Percentiles rank a stretch among this genome's conserved stretches.
These are phyloP conservation scores for Hemileccinum rubropunctum DNA, from an alignment of 768 basidiomycete genomes.

Conservation along the genomic window DNA sequence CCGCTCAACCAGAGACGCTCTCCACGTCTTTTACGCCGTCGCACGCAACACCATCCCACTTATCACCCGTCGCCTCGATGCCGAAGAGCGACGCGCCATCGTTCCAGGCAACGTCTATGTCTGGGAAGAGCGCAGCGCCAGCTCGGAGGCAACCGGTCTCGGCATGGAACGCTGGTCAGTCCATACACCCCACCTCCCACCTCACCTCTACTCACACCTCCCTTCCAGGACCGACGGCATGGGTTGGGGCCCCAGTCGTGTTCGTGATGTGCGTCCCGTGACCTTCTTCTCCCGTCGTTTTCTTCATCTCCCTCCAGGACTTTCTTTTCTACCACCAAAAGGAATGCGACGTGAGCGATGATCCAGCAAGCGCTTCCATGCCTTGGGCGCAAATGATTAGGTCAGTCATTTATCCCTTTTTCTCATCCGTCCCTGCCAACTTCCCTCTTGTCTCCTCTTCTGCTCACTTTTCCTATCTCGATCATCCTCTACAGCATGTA, in stretches of 20 bases:
- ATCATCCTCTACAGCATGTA: constrained; percentile 30
- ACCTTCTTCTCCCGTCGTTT: neutral
- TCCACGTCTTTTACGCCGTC: constrained; percentile 78
- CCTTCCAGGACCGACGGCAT: constrained; percentile 57
- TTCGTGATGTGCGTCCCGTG: constrained; percentile 42
- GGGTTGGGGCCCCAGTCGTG: constrained; percentile 82
- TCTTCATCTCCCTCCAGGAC: constrained; percentile 34
- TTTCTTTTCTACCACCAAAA: constrained; percentile 58
- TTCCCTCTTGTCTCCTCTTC: constrained; percentile 16
- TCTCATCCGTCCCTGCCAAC: constrained; percentile 1
- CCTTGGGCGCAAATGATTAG: constrained; percentile 77
- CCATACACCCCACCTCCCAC: constrained; percentile 10
- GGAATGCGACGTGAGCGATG: constrained; percentile 40
- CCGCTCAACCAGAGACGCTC: constrained; percentile 75
- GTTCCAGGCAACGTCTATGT: constrained; percentile 79
- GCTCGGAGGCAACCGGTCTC: constrained; percentile 75
- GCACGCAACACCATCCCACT: constrained; percentile 65
- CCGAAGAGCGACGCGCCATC: constrained; percentile 75
- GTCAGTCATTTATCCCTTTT: constrained; percentile 35
- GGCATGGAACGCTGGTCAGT: constrained; percentile 90
- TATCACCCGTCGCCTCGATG: constrained; percentile 78
- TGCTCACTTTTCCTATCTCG: constrained; percentile 33
- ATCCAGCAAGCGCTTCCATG: constrained; percentile 48
- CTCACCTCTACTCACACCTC: neutral
- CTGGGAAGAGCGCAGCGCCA: constrained; percentile 86